Evolutionary conservation across 129 eudicot species (phyloP), one percentile per base, ranked within the genome.

Genomic region (Escallonia herrerae): DNA sequence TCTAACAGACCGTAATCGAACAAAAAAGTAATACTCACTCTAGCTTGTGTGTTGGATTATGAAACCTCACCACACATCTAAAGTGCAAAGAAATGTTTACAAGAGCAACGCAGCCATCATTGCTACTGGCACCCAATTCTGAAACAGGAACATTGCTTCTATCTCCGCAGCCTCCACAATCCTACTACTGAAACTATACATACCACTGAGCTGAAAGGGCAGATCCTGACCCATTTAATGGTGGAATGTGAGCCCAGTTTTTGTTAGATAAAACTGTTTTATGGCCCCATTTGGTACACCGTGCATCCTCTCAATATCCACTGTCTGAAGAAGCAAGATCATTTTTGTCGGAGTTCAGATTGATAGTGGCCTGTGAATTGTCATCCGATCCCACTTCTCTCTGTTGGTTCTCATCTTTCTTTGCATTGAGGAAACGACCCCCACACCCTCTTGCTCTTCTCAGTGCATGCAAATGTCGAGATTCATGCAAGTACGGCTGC

Each of bases 401-500:
- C 52, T 76, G 84, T 72, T 81, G 82, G 81, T 83, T 81, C 37
- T 83, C 95, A 52, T 78, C 69, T 75, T 87, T 87, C 84, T 87
- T 83, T 43, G 78, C 58, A 67, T 67, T 75, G 6, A 75, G 78
- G 62, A 91, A 86, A 69, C 97, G 94, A 39, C 95, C 95, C 11
- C 96, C 90, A 39, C 67, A 81, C 64, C 95, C 95, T 77, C 97
- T 66, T 72, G 85, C 86, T 73, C 95, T 74, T 74, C 79, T 77
- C 56, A 91, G 76, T 43, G 97, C 97, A 78, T 87, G 97, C 82
- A 74, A 63, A 74, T 91, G 97, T 55, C 97, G 81, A 43, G 95
- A 84, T 87, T 87, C 97, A 43, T 87, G 95, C 94, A 87, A 79
- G 70, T 87, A 87, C 7, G 97, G 95, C 95, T 87, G 86, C 86